Conservation (phyloP, 805 yeast genomes). For the Saturnispora zaruensis region DNA sequence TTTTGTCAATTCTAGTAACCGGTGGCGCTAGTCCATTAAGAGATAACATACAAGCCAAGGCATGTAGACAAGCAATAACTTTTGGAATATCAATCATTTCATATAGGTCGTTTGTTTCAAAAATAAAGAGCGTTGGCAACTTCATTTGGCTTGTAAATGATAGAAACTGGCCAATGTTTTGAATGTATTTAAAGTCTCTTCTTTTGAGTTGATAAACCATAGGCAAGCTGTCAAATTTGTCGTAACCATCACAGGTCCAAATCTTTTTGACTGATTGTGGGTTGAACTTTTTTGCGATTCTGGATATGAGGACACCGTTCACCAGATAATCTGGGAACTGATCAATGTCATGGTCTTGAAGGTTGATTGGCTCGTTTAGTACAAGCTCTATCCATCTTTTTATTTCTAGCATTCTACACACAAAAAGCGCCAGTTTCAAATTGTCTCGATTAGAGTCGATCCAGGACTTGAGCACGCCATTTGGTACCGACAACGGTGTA, state of each 20-base stretch:
- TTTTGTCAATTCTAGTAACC: slow-evolving; percentile 54
- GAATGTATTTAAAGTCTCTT: slow-evolving; percentile 67
- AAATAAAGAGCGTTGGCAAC: slow-evolving; percentile 80
- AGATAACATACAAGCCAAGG: slow-evolving; percentile 66
- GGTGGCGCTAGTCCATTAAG: slow-evolving; percentile 49
- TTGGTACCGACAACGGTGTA: not conserved
- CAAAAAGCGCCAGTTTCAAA: slow-evolving; percentile 34
- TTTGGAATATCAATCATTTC: slow-evolving; percentile 89
- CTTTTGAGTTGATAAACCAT: slow-evolving; percentile 40
- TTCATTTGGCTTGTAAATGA: slow-evolving; percentile 56
- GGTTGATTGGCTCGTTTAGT: slow-evolving; percentile 20
- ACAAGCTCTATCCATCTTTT: slow-evolving; percentile 40
- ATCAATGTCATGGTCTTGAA: slow-evolving; percentile 32
- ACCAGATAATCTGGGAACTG: slow-evolving; percentile 56
- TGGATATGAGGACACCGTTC: slow-evolving; percentile 81
- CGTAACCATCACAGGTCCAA: slow-evolving; percentile 35
- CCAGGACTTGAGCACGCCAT: slow-evolving; percentile 15
- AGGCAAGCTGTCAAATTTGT: slow-evolving; percentile 13
- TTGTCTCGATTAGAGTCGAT: slow-evolving; percentile 25
- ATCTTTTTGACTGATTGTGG: slow-evolving; percentile 53
- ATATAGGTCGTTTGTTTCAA: slow-evolving; percentile 87
- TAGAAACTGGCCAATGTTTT: slow-evolving; percentile 81
- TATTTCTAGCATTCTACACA: slow-evolving; percentile 45
- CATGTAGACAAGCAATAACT: slow-evolving; percentile 89
- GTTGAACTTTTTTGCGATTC: slow-evolving; percentile 61